A percentile compares a stretch with the other conserved stretches of the same genome.
These are phyloP conservation scores for Cercospora brassicicola DNA, from an alignment of 2,329 filamentous ascomycete species.

Conservation along the genomic window DNA sequence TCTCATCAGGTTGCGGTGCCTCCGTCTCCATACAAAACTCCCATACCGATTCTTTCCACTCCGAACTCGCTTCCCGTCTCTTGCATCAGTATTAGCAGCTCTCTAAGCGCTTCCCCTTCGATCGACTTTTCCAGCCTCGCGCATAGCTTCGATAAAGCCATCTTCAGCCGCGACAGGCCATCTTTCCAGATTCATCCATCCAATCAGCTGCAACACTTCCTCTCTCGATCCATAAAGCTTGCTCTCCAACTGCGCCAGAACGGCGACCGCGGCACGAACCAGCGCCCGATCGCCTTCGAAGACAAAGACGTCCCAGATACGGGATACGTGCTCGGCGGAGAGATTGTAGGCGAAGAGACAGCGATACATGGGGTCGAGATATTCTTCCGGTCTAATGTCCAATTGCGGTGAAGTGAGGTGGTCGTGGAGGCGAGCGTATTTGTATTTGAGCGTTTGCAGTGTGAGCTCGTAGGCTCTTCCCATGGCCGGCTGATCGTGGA, in stretches of 20 bases:
- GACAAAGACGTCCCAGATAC: constrained; percentile 79
- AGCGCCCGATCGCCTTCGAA: constrained; percentile 77
- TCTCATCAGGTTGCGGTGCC: neutral
- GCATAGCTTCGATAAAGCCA: constrained; percentile 41
- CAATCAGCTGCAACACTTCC: constrained; percentile 47
- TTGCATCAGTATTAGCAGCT: neutral
- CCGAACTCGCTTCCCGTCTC: neutral
- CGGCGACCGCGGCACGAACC: constrained; percentile 68
- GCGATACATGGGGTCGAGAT: constrained; percentile 37
- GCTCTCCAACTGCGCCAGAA: constrained; percentile 57
- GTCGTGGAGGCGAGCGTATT: constrained; percentile 62
- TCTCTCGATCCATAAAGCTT: constrained; percentile 50
- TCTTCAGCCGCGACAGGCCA: constrained; percentile 43
- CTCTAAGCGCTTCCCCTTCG: constrained; percentile 15
- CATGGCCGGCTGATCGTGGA: constrained; percentile 68
- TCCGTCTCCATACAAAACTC: constrained; percentile 3
- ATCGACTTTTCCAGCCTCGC: constrained; percentile 42
- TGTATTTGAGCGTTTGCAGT: constrained; percentile 64
- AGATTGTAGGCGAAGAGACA: constrained; percentile 39
- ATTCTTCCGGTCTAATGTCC: constrained; percentile 42
- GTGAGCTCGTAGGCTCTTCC: constrained; percentile 68
- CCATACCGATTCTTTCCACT: constrained; percentile 2
- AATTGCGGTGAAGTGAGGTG: constrained; percentile 56
- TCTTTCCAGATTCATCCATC: constrained; percentile 41
- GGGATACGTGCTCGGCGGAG: constrained; percentile 53